Evolutionary conservation across 345 rosid genomes (phyloP).

Genomic region (Eucalyptus caleyi): DNA sequence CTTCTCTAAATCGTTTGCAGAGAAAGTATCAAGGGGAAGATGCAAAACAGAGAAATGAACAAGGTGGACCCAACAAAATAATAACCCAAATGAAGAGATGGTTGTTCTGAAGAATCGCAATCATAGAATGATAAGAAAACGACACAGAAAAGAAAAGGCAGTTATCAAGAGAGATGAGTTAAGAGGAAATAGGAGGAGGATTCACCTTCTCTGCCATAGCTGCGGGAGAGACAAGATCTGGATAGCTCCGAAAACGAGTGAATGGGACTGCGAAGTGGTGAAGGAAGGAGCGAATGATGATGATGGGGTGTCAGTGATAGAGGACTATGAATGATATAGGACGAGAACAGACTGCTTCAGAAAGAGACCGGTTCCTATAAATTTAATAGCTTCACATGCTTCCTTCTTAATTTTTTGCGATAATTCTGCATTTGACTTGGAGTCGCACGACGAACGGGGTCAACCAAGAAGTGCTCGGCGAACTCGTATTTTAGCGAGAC

Average conservation of each 20-base stretch:
- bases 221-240: neutral
- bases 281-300: neutral
- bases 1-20: neutral
- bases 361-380: neutral
- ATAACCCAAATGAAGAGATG: neutral
- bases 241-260: neutral
- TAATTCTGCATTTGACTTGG: neutral
- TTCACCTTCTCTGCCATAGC: constrained; percentile 15
- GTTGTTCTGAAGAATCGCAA: neutral
- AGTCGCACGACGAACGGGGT: neutral
- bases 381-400: neutral
- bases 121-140: neutral
- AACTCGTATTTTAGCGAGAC: neutral
- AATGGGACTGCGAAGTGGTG: neutral
- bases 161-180: neutral
- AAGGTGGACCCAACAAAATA: neutral
- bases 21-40: neutral
- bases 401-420: neutral
- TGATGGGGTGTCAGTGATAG: neutral
- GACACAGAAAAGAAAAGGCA: neutral
- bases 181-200: neutral
- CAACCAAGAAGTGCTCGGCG: neutral
- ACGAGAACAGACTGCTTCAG: neutral
- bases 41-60: neutral
- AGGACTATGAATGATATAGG: no score